Conservation (phyloP, 2,329 filamentous ascomycete species). For the Aspergillus novofumigatus region DNA sequence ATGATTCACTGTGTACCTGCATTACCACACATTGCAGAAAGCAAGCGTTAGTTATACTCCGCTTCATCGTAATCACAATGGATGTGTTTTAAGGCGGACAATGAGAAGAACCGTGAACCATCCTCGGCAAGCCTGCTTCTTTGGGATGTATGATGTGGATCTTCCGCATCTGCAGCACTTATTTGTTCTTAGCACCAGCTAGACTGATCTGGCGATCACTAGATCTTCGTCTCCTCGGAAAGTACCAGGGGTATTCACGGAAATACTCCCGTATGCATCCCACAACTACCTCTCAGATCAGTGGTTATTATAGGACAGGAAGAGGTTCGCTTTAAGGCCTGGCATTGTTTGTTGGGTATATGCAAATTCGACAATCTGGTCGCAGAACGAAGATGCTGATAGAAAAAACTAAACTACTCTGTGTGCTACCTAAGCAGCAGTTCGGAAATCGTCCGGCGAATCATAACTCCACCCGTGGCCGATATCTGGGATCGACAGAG, state of each 20-base stretch:
- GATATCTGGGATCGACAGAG: neutral
- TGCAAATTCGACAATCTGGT: too few species aligned
- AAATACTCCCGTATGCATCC: neutral
- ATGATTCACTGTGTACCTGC: too few species aligned
- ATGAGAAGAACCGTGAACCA: too few species aligned
- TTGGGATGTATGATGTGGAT: slow-evolving; percentile 6
- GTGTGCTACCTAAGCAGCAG: neutral
- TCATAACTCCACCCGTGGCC: neutral
- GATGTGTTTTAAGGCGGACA: neutral
- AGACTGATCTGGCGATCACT: slow-evolving; percentile 1
- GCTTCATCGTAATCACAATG: too few species aligned
- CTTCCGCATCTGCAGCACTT: neutral
- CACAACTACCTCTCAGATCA: too few species aligned
- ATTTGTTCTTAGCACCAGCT: slow-evolving; percentile 3
- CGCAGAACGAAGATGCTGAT: too few species aligned
- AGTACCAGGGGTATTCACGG: neutral
- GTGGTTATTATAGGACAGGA: too few species aligned
- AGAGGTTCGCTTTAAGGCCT: too few species aligned
- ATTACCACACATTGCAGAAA: too few species aligned
- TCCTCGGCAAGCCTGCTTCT: slow-evolving; percentile 11
- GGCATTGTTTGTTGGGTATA: too few species aligned
- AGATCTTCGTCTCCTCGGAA: neutral
- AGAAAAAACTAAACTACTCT: too few species aligned
- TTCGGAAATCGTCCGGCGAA: neutral
- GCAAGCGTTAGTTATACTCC: too few species aligned